Base-by-base conservation (phyloP, 1,284 basidiomycete genomes). In the Ceratobasidium sp. region DNA sequence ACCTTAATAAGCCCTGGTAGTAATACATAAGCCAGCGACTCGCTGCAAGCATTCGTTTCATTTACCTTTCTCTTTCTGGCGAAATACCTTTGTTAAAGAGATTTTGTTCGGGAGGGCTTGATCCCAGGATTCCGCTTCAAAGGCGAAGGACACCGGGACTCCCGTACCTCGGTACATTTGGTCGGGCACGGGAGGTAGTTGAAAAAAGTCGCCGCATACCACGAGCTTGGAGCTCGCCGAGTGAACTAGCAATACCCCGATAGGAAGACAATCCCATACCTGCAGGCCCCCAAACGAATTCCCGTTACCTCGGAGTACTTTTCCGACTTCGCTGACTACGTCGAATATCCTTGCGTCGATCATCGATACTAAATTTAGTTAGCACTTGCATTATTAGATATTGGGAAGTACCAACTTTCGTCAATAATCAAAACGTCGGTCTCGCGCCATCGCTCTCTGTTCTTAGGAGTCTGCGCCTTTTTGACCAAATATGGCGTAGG, bases 311-410 rank as follows among this genome's bases (percentile, higher is more conserved):
- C 95, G 88, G 25, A 95, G 77, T 0, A 85, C 84, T 37, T 87
- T 85, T 9, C 88, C 95, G 66, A 96, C 89, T 40, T 88, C 85
- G 51, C 89, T 85, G 77, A 99, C 87, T 81, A 97, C 97, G 82
- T 98, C 96, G 79, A 98, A 95, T 0, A 99, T 86, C 37, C 91
- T 90, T 0, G 94, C 96, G 75, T 99, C 98, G 0, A 99, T 90
- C 97, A 99, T 99, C 0, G 97, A 99, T 2, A 98, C 96, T 98
- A 17, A 37, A n/a, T n/a, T n/a, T n/a, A n/a, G n/a, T n/a, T n/a
- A n/a, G n/a, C n/a, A n/a, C n/a, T n/a, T n/a, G n/a, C n/a, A n/a
- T n/a, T n/a, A n/a, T n/a, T n/a, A n/a, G n/a, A n/a, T n/a, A n/a
- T n/a, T n/a, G n/a, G 68, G 17, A 37, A 73, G 32, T 25, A 37